A percentile compares a stretch with the other conserved stretches of the same genome.
Evolutionary conservation across 2,329 filamentous ascomycete genomes (phyloP).

Genomic region (Colletotrichum navitas): DNA sequence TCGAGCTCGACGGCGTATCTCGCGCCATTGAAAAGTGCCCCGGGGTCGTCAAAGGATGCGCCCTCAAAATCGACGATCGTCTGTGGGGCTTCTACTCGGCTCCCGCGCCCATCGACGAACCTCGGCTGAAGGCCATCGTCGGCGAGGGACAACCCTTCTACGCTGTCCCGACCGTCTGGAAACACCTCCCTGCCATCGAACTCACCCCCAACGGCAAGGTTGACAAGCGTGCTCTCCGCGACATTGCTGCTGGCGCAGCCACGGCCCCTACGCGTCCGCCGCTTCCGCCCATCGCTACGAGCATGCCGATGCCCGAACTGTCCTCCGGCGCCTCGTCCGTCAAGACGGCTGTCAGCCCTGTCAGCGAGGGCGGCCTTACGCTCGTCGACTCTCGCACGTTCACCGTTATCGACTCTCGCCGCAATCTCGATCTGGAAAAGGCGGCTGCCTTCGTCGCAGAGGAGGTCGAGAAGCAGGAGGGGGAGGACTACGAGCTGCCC

Average conservation of each 20-base stretch:
- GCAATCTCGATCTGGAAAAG: constrained; percentile 40
- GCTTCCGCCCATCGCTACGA: constrained; percentile 1
- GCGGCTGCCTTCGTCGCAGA: constrained; percentile 28
- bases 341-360: constrained; percentile 22
- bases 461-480: constrained; percentile 23
- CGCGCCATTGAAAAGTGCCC: constrained; percentile 61
- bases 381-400: constrained; percentile 35
- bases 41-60: constrained; percentile 61
- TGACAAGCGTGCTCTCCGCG: constrained; percentile 61
- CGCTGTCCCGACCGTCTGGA: constrained; percentile 62
- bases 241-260: constrained; percentile 45
- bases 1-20: constrained; percentile 70
- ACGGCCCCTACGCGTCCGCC: neutral
- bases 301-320: constrained; percentile 14
- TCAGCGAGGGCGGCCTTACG: constrained; percentile 32
- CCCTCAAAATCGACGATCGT: constrained; percentile 60
- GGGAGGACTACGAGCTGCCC: constrained; percentile 51
- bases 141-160: constrained; percentile 65
- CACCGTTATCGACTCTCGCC: constrained; percentile 13
- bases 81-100: constrained; percentile 65
- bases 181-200: constrained; percentile 59
- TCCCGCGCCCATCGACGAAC: constrained; percentile 50
- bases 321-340: constrained; percentile 28
- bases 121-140: constrained; percentile 55
- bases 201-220: constrained; percentile 69